Base-by-base conservation (phyloP, 2,329 filamentous ascomycete species). In the Onygenales sp. region DNA sequence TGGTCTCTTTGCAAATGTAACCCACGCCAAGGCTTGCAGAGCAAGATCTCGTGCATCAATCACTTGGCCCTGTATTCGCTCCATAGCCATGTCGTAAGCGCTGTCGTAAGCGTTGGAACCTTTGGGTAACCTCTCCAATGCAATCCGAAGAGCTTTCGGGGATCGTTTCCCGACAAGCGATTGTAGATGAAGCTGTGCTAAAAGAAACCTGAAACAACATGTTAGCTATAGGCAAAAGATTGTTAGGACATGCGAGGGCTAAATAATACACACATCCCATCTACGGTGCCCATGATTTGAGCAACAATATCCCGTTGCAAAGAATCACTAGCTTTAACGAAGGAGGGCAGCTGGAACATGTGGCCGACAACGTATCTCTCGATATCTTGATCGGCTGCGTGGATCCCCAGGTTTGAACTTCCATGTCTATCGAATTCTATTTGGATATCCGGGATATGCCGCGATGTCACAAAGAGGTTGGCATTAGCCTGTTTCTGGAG, bases 21-120 rank as follows among this genome's bases (percentile, higher is more conserved):
- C 69, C 75, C 72, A 78, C 0, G 63, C 62, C 0, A 78, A 52
- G 2, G 66, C 61, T 14, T 69, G 53, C 6, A 64, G 70, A 0
- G 76, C 76, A 41, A 76, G 21, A 1, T 27, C 21, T 27, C 21
- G 21, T 27, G 21, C 21, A 5, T 27, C 21, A 27, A 3, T 27
- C 21, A 27, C 21, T 27, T 27, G 21, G 3, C 21, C 21, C 3
- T 27, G 21, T 27, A 27, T 27, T 27, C 21, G 61, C 0, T 66
- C 42, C 61, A 79, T 73, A 0, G 71, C 69, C 0, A 69, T 56
- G 0, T 66, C 54, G 46, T 81, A 81, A 0, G 71, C 69, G 9
- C 58, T 5, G 13, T 72, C 60, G 13, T 73, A 71, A 2, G 63
- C 65, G 10, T 60, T 50, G 3, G 61, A 59, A 7, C 67, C 68